Evolutionary conservation across 1,284 basidiomycete species (phyloP), one percentile per base, ranked within the genome.

Genomic region (Sparassis latifolia): DNA sequence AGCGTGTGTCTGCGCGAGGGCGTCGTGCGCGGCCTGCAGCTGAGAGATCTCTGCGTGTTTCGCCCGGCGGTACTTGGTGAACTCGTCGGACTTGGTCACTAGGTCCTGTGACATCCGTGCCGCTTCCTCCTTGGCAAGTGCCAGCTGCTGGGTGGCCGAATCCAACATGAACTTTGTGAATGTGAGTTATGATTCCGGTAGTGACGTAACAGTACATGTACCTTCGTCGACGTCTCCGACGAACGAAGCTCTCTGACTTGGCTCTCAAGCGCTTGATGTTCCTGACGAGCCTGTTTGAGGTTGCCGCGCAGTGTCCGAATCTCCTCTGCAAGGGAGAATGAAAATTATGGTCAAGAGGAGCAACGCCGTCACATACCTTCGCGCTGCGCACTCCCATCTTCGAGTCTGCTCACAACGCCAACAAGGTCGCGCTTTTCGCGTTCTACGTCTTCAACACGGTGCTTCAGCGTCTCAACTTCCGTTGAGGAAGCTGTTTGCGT

Each of bases 351-450:
- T 7, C 37, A 10, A 7, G n/a, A 37, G 3, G 7, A 7, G 10
- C 28, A 29, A 9, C 30, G 30, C 39, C 3, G 10, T 38, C 4
- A 54, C 67, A 47, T 48, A 86, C 84, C 84, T 58, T 89, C 85
- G 49, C 82, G 77, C 60, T 86, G 80, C 10, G 75, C 60, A 44
- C 73, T 70, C 56, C 91, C 89, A 57, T 86, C 80, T 63, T 86
- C 84, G 52, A 89, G 64, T 48, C 86, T 76, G 63, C 81, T 87
- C 7, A 91, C 78, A 29, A 89, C 82, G 38, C 74, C 76, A 38
- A 92, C 71, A 46, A 92, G 74, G 54, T 90, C 87, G 31, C 87
- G 78, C 65, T 91, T 92, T 70, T 92, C 89, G 43, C 82, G 75
- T 57, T 91, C 87, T 1, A 77, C 76, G 58, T 89, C 84, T 4